Percentiles rank a stretch among this genome's conserved stretches.
These are phyloP conservation scores for Trametes punicea DNA, from an alignment of 768 basidiomycete genomes.

Conservation along the genomic window DNA sequence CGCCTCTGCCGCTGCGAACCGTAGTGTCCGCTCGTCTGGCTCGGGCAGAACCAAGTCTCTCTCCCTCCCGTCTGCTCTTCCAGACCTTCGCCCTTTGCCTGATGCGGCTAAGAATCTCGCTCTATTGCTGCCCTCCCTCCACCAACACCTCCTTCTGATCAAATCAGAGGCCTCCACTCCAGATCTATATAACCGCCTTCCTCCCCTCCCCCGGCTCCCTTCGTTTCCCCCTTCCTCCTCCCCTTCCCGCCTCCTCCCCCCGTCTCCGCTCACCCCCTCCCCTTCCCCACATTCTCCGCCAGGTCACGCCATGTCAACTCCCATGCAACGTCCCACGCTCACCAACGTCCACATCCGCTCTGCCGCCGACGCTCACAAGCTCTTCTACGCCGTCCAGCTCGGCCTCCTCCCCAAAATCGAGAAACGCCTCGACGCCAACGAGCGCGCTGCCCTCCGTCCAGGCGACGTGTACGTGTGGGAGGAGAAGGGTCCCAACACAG, in stretches of 20 bases:
- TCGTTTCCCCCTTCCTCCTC: conserved; percentile 20
- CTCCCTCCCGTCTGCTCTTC: background rate
- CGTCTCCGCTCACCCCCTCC: conserved; percentile 22
- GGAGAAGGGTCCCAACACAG: conserved; percentile 68
- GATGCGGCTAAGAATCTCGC: conserved; percentile 18
- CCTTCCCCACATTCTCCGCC: conserved; percentile 7
- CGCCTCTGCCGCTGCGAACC: background rate
- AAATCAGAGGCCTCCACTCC: conserved; percentile 12
- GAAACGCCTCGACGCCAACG: conserved; percentile 73
- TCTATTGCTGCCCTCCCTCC: conserved; percentile 4
- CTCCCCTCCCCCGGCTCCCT: conserved; percentile 13
- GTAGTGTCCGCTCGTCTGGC: conserved; percentile 16
- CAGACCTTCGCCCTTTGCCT: conserved; percentile 11
- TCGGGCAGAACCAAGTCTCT: too few relatives aligned
- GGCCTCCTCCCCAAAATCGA: conserved; percentile 69
- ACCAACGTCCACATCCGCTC: conserved; percentile 72
- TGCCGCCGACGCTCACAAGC: conserved; percentile 74
- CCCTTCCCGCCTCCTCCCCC: conserved; percentile 14
- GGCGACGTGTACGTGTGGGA: conserved; percentile 62
- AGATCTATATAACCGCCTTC: conserved; percentile 22
- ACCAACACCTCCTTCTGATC: conserved; percentile 3
- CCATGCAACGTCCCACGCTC: conserved; percentile 74
- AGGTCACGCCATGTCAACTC: conserved; percentile 22
- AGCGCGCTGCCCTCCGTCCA: conserved; percentile 50
- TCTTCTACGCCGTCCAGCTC: conserved; percentile 69